Base-by-base conservation (phyloP, 306 rosid species). In the Vigna reflexopilosa region DNA sequence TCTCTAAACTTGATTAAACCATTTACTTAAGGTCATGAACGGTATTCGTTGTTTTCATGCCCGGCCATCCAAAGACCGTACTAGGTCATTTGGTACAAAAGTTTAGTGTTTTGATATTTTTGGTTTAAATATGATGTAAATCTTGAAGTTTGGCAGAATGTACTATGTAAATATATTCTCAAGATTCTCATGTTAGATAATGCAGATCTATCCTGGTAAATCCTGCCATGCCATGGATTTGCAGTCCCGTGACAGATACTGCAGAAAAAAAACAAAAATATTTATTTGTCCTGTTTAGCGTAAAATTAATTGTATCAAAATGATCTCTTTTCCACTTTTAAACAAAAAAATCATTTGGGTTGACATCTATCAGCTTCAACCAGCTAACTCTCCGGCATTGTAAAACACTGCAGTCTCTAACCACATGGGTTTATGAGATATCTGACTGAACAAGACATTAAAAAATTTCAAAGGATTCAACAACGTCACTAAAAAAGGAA, bases 381-480 rank as follows among this genome's bases (percentile, higher is more conserved):
- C 72, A 59, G n/a, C 24, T 36, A 52, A 75, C 32, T 68, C n/a
- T 74, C 70, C 11, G 10, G 61, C 74, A 56, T n/a, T 68, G 54
- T 6, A 44, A 67, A 74, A 73, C 77, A 82, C 49, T 26, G 45
- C n/a, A 49, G 30, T 77, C 66, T 70, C 16, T 26, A 17, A 63
- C 81, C 84, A 80, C 87, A 58, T 66, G 86, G 57, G 13, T 19
- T 84, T 69, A 61, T 66, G 58, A 82, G 63, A 76, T 50, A 62
- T 54, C 76, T 79, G 71, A 82, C 81, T 15, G 36, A 67, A 67
- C 16, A 54, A 62, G 51, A 82, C 4, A 65, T n/a, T 47, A 26
- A 86, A 67, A 15, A 66, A 59, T 65, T 51, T 36, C 54, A 48
- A 57, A 65, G 67, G 67, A 81, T 52, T 74, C 76, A 61, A 73